Conservation (phyloP, 2,329 filamentous ascomycete genomes). For the Ceratocystis harringtonii region DNA sequence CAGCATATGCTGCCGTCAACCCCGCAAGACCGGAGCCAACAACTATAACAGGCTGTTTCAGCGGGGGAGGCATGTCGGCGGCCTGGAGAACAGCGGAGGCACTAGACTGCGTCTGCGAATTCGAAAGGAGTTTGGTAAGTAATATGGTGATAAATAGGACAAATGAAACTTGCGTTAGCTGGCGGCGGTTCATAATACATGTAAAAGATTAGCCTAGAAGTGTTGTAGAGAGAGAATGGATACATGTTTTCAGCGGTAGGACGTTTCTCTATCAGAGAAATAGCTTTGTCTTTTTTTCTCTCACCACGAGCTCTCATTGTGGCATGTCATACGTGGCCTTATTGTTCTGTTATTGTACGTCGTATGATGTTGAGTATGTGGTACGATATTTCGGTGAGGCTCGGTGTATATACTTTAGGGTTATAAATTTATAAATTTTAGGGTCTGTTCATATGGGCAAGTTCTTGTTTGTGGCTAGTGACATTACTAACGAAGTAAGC, state of each 20-base stretch:
- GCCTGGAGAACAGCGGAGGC: neutral
- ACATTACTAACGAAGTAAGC: neutral
- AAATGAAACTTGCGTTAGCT: conserved; percentile 1
- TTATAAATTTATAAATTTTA: neutral
- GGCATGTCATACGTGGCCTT: neutral
- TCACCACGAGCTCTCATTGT: neutral
- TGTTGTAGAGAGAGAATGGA: neutral
- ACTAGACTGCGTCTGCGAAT: neutral
- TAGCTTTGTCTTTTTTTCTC: neutral
- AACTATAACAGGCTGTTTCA: conserved; percentile 33
- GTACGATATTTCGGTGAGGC: neutral
- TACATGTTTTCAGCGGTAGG: neutral
- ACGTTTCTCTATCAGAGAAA: neutral
- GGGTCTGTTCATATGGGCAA: neutral
- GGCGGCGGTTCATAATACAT: neutral
- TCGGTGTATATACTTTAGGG: neutral
- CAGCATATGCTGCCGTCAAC: conserved; percentile 42
- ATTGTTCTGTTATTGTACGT: neutral
- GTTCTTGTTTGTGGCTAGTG: neutral
- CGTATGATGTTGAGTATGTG: neutral
- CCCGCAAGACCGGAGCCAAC: conserved; percentile 53
- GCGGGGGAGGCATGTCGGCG: neutral
- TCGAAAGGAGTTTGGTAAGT: neutral
- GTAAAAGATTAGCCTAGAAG: neutral
- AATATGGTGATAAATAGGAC: neutral